phyloP scores from a whole-genome alignment of 805 yeast species.

The Lachancea dasiensis region DNA sequence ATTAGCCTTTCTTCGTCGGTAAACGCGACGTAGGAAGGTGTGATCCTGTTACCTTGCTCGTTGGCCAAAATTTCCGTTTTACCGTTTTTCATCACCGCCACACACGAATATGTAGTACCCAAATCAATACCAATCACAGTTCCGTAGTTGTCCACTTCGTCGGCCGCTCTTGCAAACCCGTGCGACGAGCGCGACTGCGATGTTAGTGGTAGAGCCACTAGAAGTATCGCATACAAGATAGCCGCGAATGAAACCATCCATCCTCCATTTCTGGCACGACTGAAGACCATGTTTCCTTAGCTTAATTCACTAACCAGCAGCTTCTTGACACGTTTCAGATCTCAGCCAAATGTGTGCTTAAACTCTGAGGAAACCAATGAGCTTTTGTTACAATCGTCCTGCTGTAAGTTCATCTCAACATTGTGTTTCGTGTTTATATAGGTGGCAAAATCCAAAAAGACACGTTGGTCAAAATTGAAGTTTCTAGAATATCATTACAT shows the following conservation, averaged over 20 bases:
- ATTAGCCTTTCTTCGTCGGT: constrained; percentile 87
- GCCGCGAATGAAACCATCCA: constrained; percentile 45
- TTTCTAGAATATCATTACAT: constrained; percentile 3
- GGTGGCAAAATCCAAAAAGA: constrained; percentile 10
- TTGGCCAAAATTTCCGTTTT: constrained; percentile 90
- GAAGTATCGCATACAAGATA: constrained; percentile 27
- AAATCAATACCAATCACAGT: constrained; percentile 89
- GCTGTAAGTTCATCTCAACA: not conserved
- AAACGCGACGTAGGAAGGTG: constrained; percentile 92
- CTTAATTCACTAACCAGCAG: no score
- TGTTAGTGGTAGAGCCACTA: constrained; percentile 28
- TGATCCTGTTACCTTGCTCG: constrained; percentile 96
- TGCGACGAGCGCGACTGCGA: constrained; percentile 24
- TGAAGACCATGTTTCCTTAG: constrained; percentile 1
- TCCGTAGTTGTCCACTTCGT: constrained; percentile 45
- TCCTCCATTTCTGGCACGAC: constrained; percentile 16
- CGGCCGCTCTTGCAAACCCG: constrained; percentile 33
- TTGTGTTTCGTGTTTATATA: constrained; percentile 4
- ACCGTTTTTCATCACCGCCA: constrained; percentile 79
- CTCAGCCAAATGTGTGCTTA: no score
- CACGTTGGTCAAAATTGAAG: constrained; percentile 10
- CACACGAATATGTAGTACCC: constrained; percentile 98
- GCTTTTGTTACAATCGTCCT: no score
- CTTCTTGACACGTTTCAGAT: no score
- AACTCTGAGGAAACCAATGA: constrained; percentile 2